Evolutionary conservation across 345 rosid species (phyloP), one percentile per base, ranked within the genome.

Genomic region (Conringia planisiliqua): DNA sequence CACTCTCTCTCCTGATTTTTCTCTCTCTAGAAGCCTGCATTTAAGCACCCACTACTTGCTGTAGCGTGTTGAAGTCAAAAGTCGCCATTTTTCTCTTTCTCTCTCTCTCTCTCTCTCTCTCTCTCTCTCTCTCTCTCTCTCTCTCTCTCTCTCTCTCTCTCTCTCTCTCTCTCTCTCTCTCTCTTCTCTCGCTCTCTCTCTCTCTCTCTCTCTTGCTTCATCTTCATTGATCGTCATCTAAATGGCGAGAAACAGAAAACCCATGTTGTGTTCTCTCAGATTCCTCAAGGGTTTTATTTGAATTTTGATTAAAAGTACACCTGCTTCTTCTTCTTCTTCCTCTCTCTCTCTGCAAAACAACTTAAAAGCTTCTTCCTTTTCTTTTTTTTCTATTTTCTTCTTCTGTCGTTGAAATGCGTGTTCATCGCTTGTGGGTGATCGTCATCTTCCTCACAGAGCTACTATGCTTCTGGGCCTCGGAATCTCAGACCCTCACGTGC

Each of bases 401-500:
- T 17, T 18, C 7, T 38, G 12, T 65, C 17, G 55, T 72, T 61
- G 69, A 67, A 68, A 91, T 91, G 97, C 86, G 73, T 76, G 40
- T 68, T 50, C 84, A 20, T 18, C 76, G 64, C 72, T 78, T 77
- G 38, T 82, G 81, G 71, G 65, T 78, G 63, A 22, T 83, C 63
- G 3, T 80, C 62, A 10, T 84, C 77, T 18, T 83, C 58, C 51
- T 74, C 64, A 79, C 74, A 38, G 70, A 86, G 39, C 74, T 74
- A 58, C 70, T 73, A 11, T 82, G 74, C 43, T 71, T 66, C 71
- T 79, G 11, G 35, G 24, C 58, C 7, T 60, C 83, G 44, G 44
- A 63, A 29, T 72, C 88, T 40, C 91, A 85, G 61, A 75, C 66
- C 78, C 35, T 73, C 40, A 65, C 83, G 11, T 91, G 97, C 82